phyloP scores from a whole-genome alignment of 352 stramenopile genomes.

The Aphanomyces astaci region DNA sequence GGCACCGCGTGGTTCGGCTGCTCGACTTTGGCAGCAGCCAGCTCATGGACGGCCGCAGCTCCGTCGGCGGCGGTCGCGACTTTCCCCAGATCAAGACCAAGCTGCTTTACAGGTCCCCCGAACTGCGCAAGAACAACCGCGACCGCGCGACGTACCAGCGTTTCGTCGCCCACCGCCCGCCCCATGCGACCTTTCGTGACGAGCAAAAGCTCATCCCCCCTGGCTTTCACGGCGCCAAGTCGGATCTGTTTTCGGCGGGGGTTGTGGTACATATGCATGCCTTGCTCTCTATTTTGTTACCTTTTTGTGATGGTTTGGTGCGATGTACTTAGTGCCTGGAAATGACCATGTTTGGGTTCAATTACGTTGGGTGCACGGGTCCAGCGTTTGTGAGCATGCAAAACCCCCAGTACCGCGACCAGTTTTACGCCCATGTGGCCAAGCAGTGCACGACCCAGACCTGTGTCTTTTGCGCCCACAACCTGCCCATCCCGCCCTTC shows the following conservation, averaged over 20 bases:
- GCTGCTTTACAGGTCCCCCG: constrained; percentile 60
- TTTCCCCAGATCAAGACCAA: constrained; percentile 75
- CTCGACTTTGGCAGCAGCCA: constrained; percentile 76
- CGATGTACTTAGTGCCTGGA: constrained; percentile 8
- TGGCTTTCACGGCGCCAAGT: constrained; percentile 60
- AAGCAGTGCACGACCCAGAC: constrained; percentile 40
- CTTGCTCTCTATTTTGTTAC: too few relatives aligned
- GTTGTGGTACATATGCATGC: constrained; percentile 61
- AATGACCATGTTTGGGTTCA: constrained; percentile 43
- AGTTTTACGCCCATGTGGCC: constrained; percentile 74
- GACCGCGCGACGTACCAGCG: constrained; percentile 29
- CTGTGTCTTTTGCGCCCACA: constrained; percentile 70
- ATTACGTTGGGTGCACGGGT: constrained; percentile 65
- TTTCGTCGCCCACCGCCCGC: background rate
- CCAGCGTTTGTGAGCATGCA: constrained; percentile 50
- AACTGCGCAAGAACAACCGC: constrained; percentile 58
- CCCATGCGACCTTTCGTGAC: background rate
- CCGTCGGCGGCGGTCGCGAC: constrained; percentile 46
- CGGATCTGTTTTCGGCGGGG: constrained; percentile 71
- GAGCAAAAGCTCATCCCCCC: constrained; percentile 24
- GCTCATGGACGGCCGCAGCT: constrained; percentile 56
- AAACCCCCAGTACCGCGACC: constrained; percentile 56
- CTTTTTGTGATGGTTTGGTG: too few relatives aligned
- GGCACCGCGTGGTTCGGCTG: constrained; percentile 42
- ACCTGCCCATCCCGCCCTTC: constrained; percentile 67